Evolutionary conservation across 345 rosid species (phyloP).

Genomic region (Camelina laxa): DNA sequence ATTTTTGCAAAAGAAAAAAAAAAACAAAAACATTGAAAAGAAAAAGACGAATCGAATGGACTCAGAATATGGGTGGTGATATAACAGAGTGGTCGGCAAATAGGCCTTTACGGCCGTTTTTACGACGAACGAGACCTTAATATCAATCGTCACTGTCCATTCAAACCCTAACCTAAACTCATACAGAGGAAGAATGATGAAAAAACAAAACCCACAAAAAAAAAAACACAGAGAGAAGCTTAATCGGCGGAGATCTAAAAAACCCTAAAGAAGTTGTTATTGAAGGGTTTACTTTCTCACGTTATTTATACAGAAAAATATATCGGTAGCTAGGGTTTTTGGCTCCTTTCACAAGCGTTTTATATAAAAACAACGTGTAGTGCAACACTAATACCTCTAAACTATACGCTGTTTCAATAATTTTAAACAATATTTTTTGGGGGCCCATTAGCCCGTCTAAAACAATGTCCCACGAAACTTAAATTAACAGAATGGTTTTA

Average conservation of each 20-base stretch:
- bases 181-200: background rate
- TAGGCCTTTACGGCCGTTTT: slow-evolving; percentile 59
- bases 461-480: too few species aligned
- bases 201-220: background rate
- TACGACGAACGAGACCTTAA: slow-evolving; percentile 99
- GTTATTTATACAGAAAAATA: slow-evolving; percentile 8
- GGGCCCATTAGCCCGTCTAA: too few species aligned
- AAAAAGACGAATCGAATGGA: slow-evolving; percentile 34
- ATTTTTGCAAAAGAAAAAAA: too few species aligned
- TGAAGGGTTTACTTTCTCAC: background rate
- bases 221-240: background rate
- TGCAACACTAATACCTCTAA: too few species aligned
- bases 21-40: background rate
- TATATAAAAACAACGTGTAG: too few species aligned
- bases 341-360: background rate
- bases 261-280: background rate
- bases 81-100: slow-evolving; percentile 98
- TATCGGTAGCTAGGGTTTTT: slow-evolving; percentile 23
- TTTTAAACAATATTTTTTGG: too few species aligned
- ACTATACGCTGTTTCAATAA: too few species aligned
- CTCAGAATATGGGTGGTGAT: slow-evolving; percentile 99
- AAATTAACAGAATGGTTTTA: too few species aligned
- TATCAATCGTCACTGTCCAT: slow-evolving; percentile 75
- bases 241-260: slow-evolving; percentile 3
- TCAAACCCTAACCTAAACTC: background rate